A percentile compares a stretch with the other conserved stretches of the same genome.
These are phyloP conservation scores for Coemansia sp. DNA, from an alignment of 192 early-diverging fungal genomes.

Conservation along the genomic window DNA sequence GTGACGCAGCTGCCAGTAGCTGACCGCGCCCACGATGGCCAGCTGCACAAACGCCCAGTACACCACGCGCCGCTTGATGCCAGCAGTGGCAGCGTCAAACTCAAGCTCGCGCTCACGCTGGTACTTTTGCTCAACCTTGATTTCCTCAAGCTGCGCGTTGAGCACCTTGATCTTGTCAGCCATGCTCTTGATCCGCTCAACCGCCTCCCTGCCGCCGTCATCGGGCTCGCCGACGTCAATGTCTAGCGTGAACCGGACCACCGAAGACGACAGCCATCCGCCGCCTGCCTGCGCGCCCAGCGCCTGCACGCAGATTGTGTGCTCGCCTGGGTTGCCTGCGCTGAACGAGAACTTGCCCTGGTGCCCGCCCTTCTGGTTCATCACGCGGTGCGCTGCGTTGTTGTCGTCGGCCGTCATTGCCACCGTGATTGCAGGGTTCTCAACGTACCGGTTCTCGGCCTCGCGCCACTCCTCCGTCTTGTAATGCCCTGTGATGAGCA, in stretches of 20 bases:
- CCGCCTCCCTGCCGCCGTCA: slow-evolving; percentile 49
- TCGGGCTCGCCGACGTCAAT: slow-evolving; percentile 66
- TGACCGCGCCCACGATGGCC: slow-evolving; percentile 67
- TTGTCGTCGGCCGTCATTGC: slow-evolving; percentile 73
- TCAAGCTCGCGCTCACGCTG: slow-evolving; percentile 87
- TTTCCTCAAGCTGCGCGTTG: slow-evolving; percentile 75
- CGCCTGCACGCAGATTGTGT: slow-evolving; percentile 83
- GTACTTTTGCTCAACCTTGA: slow-evolving; percentile 85
- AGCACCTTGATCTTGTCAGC: slow-evolving; percentile 73
- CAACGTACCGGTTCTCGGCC: slow-evolving; percentile 55
- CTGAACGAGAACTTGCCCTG: slow-evolving; percentile 90
- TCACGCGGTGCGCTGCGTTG: slow-evolving; percentile 50
- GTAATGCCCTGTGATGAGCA: slow-evolving; percentile 80
- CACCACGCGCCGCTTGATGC: slow-evolving; percentile 79
- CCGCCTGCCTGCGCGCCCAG: slow-evolving; percentile 51
- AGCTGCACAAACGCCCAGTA: slow-evolving; percentile 89
- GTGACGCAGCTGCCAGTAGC: slow-evolving; percentile 87
- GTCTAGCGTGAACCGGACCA: slow-evolving; percentile 56
- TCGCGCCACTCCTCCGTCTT: slow-evolving; percentile 81
- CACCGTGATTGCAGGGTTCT: slow-evolving; percentile 62
- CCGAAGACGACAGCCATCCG: slow-evolving; percentile 67
- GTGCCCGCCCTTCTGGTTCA: slow-evolving; percentile 71
- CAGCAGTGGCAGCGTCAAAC: slow-evolving; percentile 84
- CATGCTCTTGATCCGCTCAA: slow-evolving; percentile 60
- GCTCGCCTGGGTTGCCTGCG: slow-evolving; percentile 82